Base-by-base conservation (phyloP, 257 asterid genomes). In the Gentiana dahurica region DNA sequence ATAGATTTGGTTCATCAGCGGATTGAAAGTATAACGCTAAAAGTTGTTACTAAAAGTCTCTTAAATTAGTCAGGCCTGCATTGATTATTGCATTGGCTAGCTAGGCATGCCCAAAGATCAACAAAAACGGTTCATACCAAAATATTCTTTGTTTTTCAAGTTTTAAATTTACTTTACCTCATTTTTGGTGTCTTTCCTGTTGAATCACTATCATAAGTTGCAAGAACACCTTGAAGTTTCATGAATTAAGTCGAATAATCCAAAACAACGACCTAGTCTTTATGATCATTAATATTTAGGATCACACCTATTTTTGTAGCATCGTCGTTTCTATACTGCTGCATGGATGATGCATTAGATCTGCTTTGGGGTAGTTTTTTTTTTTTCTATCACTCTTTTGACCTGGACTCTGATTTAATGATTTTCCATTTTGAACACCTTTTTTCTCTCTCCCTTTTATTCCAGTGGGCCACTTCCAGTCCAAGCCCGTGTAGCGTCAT, bases 401-500 rank as follows among this genome's bases (percentile, higher is more conserved):
- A 24, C 8, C 46, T 41, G 46, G 5, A 41, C 60, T 55, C 2
- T 55, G 36, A 12, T 3, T 37, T 55, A 34, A 11, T 55, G 12
- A 15, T 36, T 57, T 1, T 44, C 51, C 44, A 38, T 9, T 57
- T 7, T 49, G 8, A 44, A 11, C 61, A n/a, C 43, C 12, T 43
- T 15, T 32, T 2, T 2, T 39, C 1, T 2, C 10, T 34, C 12
- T 45, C 33, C 43, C 60, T 61, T 64, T 64, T 53, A 38, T 68
- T 72, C 54, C 68, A 76, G 81, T 63, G 46, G 58, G 53, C 63
- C 69, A 52, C 60, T 48, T 63, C 73, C 46, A 55, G 49, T 72
- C 60, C 71, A 61, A 70, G 73, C 60, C 71, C 77, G 51, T 62
- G 71, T 59, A 64, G 58, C 65, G 62, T 62, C 73, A 59, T 47